phyloP scores from a whole-genome alignment of 2,329 filamentous ascomycete genomes.

The Lachnellula cervina region DNA sequence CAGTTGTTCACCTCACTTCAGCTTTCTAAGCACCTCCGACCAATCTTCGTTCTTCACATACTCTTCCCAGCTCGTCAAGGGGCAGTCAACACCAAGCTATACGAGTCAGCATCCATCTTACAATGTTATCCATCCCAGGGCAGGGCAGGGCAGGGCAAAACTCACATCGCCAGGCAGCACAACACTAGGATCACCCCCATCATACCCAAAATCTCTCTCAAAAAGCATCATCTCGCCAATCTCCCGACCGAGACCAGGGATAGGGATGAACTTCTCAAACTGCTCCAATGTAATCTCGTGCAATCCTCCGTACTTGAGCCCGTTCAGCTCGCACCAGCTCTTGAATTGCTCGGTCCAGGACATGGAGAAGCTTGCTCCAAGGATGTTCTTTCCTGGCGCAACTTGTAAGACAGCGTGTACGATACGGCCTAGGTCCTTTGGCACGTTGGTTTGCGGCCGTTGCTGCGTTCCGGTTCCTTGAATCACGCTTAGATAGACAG shows the following conservation, averaged over 20 bases:
- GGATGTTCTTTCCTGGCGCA: conserved; percentile 19
- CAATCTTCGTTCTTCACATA: conserved; percentile 23
- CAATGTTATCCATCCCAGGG: too few relatives aligned
- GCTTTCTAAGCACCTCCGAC: conserved; percentile 11
- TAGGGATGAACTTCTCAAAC: conserved; percentile 26
- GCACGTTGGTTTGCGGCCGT: conserved; percentile 14
- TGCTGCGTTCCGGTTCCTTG: conserved; percentile 20
- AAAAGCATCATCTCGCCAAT: conserved; percentile 33
- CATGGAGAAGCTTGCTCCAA: conserved; percentile 9
- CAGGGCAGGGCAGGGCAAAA: background rate
- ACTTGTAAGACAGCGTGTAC: conserved; percentile 26
- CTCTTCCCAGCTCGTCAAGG: conserved; percentile 15
- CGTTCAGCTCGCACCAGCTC: conserved; percentile 15
- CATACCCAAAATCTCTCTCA: conserved; percentile 31
- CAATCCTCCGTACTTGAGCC: conserved; percentile 12
- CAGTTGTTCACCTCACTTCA: background rate
- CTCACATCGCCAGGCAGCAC: conserved; percentile 27
- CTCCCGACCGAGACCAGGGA: conserved; percentile 24
- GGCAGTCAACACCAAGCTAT: conserved; percentile 16
- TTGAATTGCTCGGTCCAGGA: conserved; percentile 16
- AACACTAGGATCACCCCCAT: conserved; percentile 32
- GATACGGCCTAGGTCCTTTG: conserved; percentile 12
- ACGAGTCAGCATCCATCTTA: background rate
- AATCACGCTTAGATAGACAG: conserved; percentile 22
- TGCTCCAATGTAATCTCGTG: conserved; percentile 15